Conservation (phyloP, 352 stramenopile genomes). For the Globisporangium iwayamae region DNA sequence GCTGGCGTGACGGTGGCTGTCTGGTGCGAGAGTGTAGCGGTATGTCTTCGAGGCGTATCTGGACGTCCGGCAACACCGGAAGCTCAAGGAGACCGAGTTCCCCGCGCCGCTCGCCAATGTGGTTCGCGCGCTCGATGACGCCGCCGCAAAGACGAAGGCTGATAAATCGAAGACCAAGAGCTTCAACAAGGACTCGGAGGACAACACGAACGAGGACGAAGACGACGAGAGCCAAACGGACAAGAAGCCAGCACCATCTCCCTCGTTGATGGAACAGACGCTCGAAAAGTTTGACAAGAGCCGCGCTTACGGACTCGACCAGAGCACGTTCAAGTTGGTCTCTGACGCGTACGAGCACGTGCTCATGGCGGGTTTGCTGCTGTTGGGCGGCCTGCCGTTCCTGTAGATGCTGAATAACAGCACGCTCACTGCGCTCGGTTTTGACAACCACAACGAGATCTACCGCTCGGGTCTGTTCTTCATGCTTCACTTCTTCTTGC, state of each 20-base stretch:
- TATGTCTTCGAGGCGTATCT: conserved; percentile 93
- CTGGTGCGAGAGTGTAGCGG: neutral
- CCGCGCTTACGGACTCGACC: conserved; percentile 94
- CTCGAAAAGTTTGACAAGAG: conserved; percentile 91
- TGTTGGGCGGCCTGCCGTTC: conserved; percentile 92
- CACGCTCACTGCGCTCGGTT: conserved; percentile 45
- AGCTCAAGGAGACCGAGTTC: conserved; percentile 81
- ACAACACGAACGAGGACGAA: conserved; percentile 15
- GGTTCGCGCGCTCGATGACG: conserved; percentile 38
- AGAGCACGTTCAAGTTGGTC: conserved; percentile 94
- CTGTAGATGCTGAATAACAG: conserved; percentile 86
- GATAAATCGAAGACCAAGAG: conserved; percentile 26
- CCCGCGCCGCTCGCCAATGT: conserved; percentile 47
- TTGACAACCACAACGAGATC: conserved; percentile 79
- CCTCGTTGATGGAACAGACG: conserved; percentile 79
- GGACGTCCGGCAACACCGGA: conserved; percentile 87
- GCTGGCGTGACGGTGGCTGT: neutral
- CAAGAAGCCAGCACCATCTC: conserved; percentile 11
- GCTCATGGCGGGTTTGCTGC: conserved; percentile 81
- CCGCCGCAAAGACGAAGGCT: conserved; percentile 18
- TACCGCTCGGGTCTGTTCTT: conserved; percentile 69
- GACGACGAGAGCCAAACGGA: neutral
- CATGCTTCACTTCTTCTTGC: conserved; percentile 44
- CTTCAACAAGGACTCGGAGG: conserved; percentile 14
- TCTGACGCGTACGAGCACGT: conserved; percentile 80